Conservation (phyloP, 352 stramenopile genomes). For the Blastocystis hominis region DNA sequence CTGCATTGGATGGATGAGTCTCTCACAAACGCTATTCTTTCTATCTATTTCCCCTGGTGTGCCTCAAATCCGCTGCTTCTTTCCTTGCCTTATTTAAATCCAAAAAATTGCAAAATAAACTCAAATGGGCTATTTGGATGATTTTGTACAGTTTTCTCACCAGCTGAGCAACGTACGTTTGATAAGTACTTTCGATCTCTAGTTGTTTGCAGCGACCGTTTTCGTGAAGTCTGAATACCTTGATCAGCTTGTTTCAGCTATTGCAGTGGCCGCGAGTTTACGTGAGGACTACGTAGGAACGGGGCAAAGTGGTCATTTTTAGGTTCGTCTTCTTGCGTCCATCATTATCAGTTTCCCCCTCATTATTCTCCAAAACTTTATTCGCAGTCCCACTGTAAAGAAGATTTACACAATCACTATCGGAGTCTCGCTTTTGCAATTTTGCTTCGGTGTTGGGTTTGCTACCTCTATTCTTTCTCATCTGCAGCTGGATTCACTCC, state of each 20-base stretch:
- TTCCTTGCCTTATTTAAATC: not conserved
- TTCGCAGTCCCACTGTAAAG: not conserved
- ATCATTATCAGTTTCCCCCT: slow-evolving; percentile 40
- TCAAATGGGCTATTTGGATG: not conserved
- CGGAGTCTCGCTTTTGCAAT: slow-evolving; percentile 35
- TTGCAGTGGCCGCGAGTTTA: not conserved
- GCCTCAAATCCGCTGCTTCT: not conserved
- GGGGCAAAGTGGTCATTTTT: not conserved
- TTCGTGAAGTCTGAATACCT: not conserved
- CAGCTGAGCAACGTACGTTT: not conserved
- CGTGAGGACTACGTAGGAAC: not conserved
- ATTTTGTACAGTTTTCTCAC: not conserved
- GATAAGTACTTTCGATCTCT: not conserved
- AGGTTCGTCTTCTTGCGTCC: not conserved
- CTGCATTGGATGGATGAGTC: not conserved
- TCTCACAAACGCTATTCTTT: not conserved
- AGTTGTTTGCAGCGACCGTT: not conserved
- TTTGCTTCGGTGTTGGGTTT: slow-evolving; percentile 15
- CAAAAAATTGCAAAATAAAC: no score
- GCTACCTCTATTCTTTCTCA: not conserved
- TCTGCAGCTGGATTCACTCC: slow-evolving; percentile 40
- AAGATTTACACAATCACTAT: slow-evolving; percentile 30
- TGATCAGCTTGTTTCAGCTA: not conserved
- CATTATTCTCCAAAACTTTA: not conserved
- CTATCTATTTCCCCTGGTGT: not conserved